phyloP scores from a whole-genome alignment of 305 asterid species.

The Fraxinus floribunda region DNA sequence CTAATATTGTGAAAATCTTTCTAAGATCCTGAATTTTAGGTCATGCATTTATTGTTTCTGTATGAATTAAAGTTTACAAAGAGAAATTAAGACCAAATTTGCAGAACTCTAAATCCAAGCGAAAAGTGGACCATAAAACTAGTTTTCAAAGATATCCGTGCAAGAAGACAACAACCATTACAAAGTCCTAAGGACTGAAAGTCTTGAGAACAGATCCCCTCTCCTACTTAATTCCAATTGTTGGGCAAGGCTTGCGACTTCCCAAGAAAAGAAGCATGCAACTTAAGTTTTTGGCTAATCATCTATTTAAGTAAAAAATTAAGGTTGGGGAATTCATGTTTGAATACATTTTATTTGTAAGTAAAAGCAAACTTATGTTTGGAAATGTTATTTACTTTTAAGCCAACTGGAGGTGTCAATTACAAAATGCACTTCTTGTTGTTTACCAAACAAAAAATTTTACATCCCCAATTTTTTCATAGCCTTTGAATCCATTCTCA shows the following conservation, averaged over 20 bases:
- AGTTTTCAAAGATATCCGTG: neutral
- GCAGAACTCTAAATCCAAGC: neutral
- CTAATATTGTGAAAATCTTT: too few relatives aligned
- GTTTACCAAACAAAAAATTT: too few relatives aligned
- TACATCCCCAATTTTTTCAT: neutral
- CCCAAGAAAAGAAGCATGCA: neutral
- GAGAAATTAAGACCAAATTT: neutral
- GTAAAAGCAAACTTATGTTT: too few relatives aligned
- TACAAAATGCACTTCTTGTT: too few relatives aligned
- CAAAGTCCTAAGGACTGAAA: neutral
- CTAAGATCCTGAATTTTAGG: too few relatives aligned
- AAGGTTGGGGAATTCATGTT: too few relatives aligned
- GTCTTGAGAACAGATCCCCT: neutral
- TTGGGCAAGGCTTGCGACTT: neutral
- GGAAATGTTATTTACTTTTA: too few relatives aligned
- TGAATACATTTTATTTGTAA: too few relatives aligned
- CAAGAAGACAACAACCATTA: neutral
- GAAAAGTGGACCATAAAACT: neutral
- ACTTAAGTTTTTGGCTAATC: neutral
- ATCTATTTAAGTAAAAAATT: neutral
- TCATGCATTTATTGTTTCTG: too few relatives aligned
- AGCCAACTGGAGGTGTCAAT: too few relatives aligned
- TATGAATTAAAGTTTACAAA: too few relatives aligned
- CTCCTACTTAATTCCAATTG: neutral
- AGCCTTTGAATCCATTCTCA: neutral